Evolutionary conservation across 139 green algal genomes (phyloP).

Genomic region (Prasinococcaceae sp.): DNA sequence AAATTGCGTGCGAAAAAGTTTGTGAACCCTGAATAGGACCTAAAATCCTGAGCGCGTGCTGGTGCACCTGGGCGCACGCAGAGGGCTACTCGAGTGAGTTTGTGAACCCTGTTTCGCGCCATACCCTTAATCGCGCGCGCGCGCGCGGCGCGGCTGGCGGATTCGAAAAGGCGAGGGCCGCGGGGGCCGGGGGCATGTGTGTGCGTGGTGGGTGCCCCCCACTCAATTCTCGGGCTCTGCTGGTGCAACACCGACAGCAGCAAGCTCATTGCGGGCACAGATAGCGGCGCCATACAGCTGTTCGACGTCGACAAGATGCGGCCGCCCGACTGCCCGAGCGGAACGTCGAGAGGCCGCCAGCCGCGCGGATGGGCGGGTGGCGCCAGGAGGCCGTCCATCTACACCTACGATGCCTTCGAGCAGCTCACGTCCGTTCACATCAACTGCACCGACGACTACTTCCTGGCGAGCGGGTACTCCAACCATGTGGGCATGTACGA

Average conservation of each 20-base stretch:
- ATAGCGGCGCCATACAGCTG: constrained; percentile 24
- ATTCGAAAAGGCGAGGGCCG: no score
- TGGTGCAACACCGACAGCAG: constrained; percentile 20
- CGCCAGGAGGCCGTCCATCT: no score
- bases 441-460: constrained; percentile 26
- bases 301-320: constrained; percentile 19
- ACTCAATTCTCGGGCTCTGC: constrained; percentile 24
- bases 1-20: no score
- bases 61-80: no score
- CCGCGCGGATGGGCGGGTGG: neutral
- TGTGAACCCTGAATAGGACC: no score
- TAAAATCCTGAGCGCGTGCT: no score
- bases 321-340: neutral
- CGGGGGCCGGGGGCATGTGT: no score
- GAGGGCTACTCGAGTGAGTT: no score
- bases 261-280: constrained; percentile 19
- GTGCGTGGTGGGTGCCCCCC: constrained; percentile 14
- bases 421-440: constrained; percentile 25
- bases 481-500: constrained; percentile 22
- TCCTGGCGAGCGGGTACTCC: constrained; percentile 23
- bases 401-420: constrained; percentile 21
- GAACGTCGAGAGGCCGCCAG: neutral
- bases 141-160: no score
- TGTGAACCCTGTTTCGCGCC: no score
- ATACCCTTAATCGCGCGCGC: no score